A percentile compares a stretch with the other conserved stretches of the same genome.
phyloP scores from a whole-genome alignment of 1,139 yeast species.

The Torulaspora pretoriensis region DNA sequence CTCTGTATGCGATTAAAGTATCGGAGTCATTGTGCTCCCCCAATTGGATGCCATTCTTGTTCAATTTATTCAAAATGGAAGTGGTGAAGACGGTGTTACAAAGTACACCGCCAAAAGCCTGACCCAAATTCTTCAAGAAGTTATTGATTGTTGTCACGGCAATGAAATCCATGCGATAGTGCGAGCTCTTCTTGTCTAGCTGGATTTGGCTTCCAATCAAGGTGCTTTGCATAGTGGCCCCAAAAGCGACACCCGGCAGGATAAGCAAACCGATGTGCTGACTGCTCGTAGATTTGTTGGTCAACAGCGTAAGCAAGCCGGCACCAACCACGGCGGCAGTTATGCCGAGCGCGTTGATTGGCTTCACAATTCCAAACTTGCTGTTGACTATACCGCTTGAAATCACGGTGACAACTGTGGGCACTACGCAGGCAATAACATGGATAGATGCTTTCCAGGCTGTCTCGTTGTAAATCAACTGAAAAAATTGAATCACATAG shows the following conservation, averaged over 20 bases:
- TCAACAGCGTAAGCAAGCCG: conserved; percentile 47
- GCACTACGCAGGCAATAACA: conserved; percentile 50
- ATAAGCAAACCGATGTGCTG: conserved; percentile 52
- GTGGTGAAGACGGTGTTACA: conserved; percentile 19
- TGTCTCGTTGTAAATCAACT: conserved; percentile 21
- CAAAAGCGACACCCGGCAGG: conserved; percentile 52
- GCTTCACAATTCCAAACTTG: conserved; percentile 47
- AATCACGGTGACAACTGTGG: conserved; percentile 49
- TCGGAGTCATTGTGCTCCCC: conserved; percentile 9
- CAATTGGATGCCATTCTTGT: conserved; percentile 1
- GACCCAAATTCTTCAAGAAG: conserved; percentile 21
- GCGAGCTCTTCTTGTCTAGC: conserved; percentile 19
- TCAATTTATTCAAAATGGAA: conserved; percentile 13
- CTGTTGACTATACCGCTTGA: conserved; percentile 46
- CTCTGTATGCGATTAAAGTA: conserved; percentile 14
- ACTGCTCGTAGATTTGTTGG: conserved; percentile 38
- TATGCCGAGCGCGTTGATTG: conserved; percentile 45
- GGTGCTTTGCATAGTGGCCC: conserved; percentile 51
- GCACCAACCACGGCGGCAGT: conserved; percentile 47
- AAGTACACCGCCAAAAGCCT: conserved; percentile 21
- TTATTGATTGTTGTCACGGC: conserved; percentile 23
- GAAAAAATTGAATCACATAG: conserved; percentile 29
- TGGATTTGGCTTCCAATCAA: conserved; percentile 49
- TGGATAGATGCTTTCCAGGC: conserved; percentile 59
- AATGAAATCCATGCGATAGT: conserved; percentile 20